Percentiles rank a stretch among this genome's conserved stretches.
phyloP scores from a whole-genome alignment of 2,329 filamentous ascomycete species.

The Cladosporium phlei region DNA sequence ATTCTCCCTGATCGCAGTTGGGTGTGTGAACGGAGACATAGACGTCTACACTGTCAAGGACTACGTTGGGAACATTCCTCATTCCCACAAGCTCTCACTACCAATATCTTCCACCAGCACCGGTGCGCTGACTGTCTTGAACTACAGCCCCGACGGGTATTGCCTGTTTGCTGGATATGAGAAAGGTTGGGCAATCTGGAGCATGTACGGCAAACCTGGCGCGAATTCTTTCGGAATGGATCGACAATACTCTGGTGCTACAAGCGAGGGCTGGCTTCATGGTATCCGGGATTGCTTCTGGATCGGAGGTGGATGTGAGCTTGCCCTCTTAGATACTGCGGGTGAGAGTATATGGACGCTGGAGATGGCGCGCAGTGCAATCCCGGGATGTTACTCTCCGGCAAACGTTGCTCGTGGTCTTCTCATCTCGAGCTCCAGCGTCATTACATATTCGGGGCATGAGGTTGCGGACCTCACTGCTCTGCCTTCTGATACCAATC shows the following conservation, averaged over 20 bases:
- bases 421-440: constrained; percentile 77
- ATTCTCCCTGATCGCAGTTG: constrained; percentile 88
- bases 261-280: constrained; percentile 78
- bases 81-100: constrained; percentile 71
- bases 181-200: constrained; percentile 93
- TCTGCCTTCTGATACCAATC: constrained; percentile 82
- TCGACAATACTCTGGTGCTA: constrained; percentile 56
- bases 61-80: constrained; percentile 85
- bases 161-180: constrained; percentile 92
- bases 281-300: constrained; percentile 75
- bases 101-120: constrained; percentile 64
- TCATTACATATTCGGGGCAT: constrained; percentile 91
- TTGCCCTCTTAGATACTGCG: constrained; percentile 63
- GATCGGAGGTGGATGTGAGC: constrained; percentile 81
- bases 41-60: constrained; percentile 90
- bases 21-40: constrained; percentile 72
- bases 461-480: constrained; percentile 85
- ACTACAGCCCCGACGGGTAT: constrained; percentile 92
- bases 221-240: constrained; percentile 78
- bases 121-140: constrained; percentile 68
- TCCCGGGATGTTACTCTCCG: constrained; percentile 84
- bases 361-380: constrained; percentile 91
- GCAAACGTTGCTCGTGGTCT: constrained; percentile 87
- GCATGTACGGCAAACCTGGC: constrained; percentile 88
- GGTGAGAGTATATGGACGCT: constrained; percentile 80